Conservation (phyloP, 805 yeast species). For the Priceomyces carsonii region DNA sequence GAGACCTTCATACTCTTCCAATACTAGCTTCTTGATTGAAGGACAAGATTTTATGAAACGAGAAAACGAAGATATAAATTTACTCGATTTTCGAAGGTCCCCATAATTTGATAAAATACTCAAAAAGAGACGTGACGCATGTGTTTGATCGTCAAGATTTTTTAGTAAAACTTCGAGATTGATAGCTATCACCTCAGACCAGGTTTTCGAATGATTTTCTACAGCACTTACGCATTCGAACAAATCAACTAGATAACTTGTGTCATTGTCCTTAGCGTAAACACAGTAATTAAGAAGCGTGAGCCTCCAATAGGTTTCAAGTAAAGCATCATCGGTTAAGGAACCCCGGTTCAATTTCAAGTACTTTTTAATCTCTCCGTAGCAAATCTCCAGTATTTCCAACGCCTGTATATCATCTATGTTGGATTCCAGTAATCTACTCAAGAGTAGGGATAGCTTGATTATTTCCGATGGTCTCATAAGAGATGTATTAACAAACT, state of each 20-base stretch:
- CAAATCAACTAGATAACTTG: conserved; percentile 17
- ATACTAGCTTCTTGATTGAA: conserved; percentile 1
- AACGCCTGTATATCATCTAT: conserved; percentile 3
- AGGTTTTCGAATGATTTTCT: no score
- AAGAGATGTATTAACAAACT: conserved; percentile 40
- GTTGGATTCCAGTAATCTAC: conserved; percentile 9
- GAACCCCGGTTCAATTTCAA: no score
- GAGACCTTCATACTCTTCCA: conserved; percentile 12
- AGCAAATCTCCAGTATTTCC: no score
- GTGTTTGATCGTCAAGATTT: conserved; percentile 8
- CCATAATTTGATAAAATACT: conserved; percentile 16
- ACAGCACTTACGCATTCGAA: no score
- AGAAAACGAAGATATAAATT: conserved; percentile 15
- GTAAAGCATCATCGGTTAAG: conserved; percentile 15
- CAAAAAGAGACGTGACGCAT: background rate
- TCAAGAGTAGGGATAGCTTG: conserved; percentile 29
- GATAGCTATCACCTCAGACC: no score
- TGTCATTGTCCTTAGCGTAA: conserved; percentile 20
- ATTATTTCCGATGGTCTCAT: conserved; percentile 20
- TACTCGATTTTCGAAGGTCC: conserved; percentile 32
- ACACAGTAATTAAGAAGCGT: conserved; percentile 40
- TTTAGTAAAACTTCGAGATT: no score
- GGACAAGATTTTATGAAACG: no score
- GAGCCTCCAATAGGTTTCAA: conserved; percentile 55
- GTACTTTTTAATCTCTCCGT: no score